Conservation (phyloP, 371 early-diverging fungal genomes). For the Mortierella sp. region DNA sequence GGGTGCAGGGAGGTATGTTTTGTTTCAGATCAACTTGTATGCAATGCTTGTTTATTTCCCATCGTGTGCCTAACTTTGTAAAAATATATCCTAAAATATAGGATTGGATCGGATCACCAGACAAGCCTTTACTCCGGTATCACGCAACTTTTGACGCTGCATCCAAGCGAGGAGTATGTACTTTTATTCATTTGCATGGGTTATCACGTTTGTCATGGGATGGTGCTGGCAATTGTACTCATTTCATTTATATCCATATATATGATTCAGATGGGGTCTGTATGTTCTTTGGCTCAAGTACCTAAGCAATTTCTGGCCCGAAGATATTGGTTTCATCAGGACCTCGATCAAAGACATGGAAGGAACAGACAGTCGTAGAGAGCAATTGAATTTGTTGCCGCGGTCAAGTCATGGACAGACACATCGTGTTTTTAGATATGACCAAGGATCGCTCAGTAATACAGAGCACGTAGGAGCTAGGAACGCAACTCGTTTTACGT, state of each 20-base stretch:
- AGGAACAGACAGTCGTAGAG: conserved; percentile 30
- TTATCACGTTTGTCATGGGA: not conserved
- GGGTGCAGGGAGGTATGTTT: conserved; percentile 44
- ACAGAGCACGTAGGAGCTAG: not conserved
- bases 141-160: conserved; percentile 45
- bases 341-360: conserved; percentile 43
- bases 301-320: conserved; percentile 54
- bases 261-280: conserved; percentile 46
- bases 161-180: conserved; percentile 49
- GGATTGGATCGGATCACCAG: conserved; percentile 48
- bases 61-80: too few species aligned
- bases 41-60: too few species aligned
- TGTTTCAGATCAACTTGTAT: too few species aligned
- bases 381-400: not conserved
- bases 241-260: too few species aligned
- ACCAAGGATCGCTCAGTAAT: not conserved
- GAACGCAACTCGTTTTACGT: conserved; percentile 3
- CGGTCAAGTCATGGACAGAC: not conserved
- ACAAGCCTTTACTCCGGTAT: conserved; percentile 48
- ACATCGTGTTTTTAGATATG: conserved; percentile 17
- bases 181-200: not conserved
- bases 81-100: too few species aligned
- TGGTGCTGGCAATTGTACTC: not conserved
- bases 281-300: conserved; percentile 52
- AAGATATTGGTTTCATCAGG: conserved; percentile 52